A percentile compares a stretch with the other conserved stretches of the same genome.
Evolutionary conservation across 345 rosid genomes (phyloP).

Genomic region (Gossypium sturtianum): DNA sequence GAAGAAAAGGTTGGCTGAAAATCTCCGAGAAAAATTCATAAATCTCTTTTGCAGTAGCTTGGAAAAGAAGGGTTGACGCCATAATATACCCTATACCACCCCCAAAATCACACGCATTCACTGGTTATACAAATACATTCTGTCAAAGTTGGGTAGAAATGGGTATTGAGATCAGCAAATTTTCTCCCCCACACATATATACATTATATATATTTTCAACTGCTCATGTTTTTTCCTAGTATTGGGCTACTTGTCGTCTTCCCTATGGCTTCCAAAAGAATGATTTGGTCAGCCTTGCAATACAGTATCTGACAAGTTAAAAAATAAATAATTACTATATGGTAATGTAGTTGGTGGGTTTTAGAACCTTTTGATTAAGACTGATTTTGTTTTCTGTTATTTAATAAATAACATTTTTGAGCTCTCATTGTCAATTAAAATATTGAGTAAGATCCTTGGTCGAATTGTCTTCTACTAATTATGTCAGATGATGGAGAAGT

Average conservation of each 20-base stretch:
- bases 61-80: slow-evolving; percentile 15
- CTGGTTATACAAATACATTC: neutral
- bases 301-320: neutral
- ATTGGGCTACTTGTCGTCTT: slow-evolving; percentile 19
- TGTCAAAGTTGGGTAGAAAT: slow-evolving; percentile 3
- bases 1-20: slow-evolving; percentile 11
- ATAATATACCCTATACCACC: neutral
- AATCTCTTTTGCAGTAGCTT: slow-evolving; percentile 13
- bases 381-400: neutral
- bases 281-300: slow-evolving; percentile 14
- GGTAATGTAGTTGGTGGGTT: slow-evolving; percentile 19
- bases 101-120: neutral
- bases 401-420: neutral
- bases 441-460: slow-evolving; percentile 11
- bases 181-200: neutral
- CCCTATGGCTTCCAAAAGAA: slow-evolving; percentile 10
- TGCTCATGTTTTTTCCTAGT: neutral
- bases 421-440: slow-evolving; percentile 9
- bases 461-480: neutral
- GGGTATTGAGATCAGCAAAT: neutral
- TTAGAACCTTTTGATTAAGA: slow-evolving; percentile 12
- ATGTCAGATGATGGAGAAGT: slow-evolving; percentile 9
- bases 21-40: neutral
- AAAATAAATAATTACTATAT: neutral
- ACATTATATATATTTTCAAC: neutral